A percentile compares a stretch with the other conserved stretches of the same genome.
These are phyloP conservation scores for Naganishia vishniacii DNA, from an alignment of 768 basidiomycete genomes.

Conservation along the genomic window DNA sequence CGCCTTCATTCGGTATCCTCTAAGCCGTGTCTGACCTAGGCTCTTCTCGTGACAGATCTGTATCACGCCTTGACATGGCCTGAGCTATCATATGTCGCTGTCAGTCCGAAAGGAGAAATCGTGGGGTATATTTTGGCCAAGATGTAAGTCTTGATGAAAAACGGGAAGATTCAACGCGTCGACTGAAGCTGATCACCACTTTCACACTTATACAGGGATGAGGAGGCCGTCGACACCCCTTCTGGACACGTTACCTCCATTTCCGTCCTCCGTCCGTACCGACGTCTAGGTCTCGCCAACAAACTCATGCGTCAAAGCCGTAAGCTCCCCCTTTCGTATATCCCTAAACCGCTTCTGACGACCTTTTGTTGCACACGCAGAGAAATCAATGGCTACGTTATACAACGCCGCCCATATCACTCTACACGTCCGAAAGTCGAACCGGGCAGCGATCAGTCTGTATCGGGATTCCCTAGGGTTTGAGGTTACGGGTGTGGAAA, in stretches of 20 bases:
- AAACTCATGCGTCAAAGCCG: slow-evolving; percentile 90
- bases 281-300: slow-evolving; percentile 86
- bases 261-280: slow-evolving; percentile 81
- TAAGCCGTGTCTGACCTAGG: not conserved
- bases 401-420: slow-evolving; percentile 80
- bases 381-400: slow-evolving; percentile 84
- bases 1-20: not conserved
- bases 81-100: slow-evolving; percentile 84
- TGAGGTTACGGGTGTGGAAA: slow-evolving; percentile 74
- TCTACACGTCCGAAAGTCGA: slow-evolving; percentile 89
- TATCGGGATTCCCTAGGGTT: slow-evolving; percentile 89
- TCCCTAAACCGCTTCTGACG: not conserved
- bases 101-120: slow-evolving; percentile 78
- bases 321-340: slow-evolving; percentile 50
- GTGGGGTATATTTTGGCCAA: slow-evolving; percentile 95
- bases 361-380: slow-evolving; percentile 50
- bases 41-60: slow-evolving; percentile 57
- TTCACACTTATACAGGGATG: slow-evolving; percentile 48
- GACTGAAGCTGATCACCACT: not conserved
- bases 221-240: slow-evolving; percentile 58
- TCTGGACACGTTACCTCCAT: slow-evolving; percentile 97
- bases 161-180: not conserved
- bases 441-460: slow-evolving; percentile 78
- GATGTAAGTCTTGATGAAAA: slow-evolving; percentile 59
- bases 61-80: slow-evolving; percentile 91